These are phyloP conservation scores for Chlorophyllum brunneum DNA, from an alignment of 768 basidiomycete species.

Conservation along the genomic window DNA sequence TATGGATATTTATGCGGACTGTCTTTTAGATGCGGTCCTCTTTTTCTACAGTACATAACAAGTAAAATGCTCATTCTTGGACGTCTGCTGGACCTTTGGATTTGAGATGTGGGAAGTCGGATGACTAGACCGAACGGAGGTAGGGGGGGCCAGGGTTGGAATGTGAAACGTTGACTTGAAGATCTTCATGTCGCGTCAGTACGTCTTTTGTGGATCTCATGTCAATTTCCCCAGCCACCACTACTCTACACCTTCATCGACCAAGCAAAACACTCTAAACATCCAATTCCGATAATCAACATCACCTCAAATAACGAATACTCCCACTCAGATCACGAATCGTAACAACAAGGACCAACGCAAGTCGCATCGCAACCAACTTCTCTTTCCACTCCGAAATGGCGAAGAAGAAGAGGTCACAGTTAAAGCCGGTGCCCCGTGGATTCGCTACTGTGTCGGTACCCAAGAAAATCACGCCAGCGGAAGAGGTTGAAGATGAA, in stretches of 20 bases:
- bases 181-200: neutral
- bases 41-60: neutral
- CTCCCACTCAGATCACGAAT: neutral
- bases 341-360: no score
- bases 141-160: neutral
- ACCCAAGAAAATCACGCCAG: conserved; percentile 61
- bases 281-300: neutral
- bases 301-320: neutral
- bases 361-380: no score
- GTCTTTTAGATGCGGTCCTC: conserved; percentile 2
- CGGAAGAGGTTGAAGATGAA: conserved; percentile 18
- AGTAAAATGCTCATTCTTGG: neutral
- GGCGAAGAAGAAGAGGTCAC: conserved; percentile 85
- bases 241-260: neutral
- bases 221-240: neutral
- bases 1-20: conserved; percentile 13
- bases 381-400: conserved; percentile 29
- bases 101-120: neutral
- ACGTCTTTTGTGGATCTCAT: neutral
- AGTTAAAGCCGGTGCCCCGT: conserved; percentile 68
- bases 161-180: conserved; percentile 2
- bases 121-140: neutral
- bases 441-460: conserved; percentile 83
- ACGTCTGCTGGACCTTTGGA: neutral
- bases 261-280: neutral